Evolutionary conservation across 805 yeast genomes (phyloP).

Genomic region (Metschnikowia peoriensis): DNA sequence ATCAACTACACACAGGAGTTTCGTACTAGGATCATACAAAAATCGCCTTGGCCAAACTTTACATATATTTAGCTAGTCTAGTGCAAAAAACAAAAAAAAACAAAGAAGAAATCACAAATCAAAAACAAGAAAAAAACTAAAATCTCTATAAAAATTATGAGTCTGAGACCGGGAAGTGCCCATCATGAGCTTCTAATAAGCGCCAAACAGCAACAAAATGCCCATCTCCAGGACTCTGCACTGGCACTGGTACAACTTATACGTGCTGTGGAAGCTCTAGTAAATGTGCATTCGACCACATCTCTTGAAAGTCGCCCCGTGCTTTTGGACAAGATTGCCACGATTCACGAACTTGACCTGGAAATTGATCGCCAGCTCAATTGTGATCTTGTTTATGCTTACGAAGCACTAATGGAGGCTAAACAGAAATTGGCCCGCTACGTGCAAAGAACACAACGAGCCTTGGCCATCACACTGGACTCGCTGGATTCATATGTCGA

Average conservation of each 20-base stretch:
- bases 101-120: too few species aligned
- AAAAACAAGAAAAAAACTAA: background rate
- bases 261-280: conserved; percentile 22
- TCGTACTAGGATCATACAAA: too few species aligned
- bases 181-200: conserved; percentile 24
- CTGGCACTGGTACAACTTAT: conserved; percentile 27
- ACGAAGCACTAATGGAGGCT: conserved; percentile 14
- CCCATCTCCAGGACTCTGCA: conserved; percentile 26
- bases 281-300: conserved; percentile 26
- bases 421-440: conserved; percentile 11
- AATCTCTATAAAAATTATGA: background rate
- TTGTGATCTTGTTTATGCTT: conserved; percentile 28
- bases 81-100: too few species aligned
- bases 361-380: conserved; percentile 38
- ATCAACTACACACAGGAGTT: too few species aligned
- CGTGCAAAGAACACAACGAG: conserved; percentile 10
- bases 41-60: too few species aligned
- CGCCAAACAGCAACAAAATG: conserved; percentile 36
- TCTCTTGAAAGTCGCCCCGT: conserved; percentile 8
- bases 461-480: conserved; percentile 11
- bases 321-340: conserved; percentile 36
- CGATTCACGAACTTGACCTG: conserved; percentile 38
- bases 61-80: too few species aligned
- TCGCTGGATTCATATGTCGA: conserved; percentile 13
- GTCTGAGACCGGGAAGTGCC: background rate